phyloP scores from a whole-genome alignment of 2,329 filamentous ascomycete species.

The Calonectria pseudoturangicola region DNA sequence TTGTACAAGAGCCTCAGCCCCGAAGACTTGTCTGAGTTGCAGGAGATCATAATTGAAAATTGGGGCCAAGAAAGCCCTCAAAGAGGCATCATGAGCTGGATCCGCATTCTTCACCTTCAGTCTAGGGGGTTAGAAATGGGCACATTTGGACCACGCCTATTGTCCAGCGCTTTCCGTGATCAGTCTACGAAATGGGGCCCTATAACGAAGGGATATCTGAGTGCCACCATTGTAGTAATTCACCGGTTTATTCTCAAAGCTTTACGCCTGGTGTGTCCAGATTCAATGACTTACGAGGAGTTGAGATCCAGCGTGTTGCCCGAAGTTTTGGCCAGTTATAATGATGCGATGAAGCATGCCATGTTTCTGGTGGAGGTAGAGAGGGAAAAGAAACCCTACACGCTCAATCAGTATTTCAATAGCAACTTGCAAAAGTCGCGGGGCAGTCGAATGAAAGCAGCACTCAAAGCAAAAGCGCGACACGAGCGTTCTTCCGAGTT shows the following conservation, averaged over 20 bases:
- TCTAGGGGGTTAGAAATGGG: slow-evolving; percentile 7
- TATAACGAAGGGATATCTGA: background rate
- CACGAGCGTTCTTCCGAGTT: too few species aligned
- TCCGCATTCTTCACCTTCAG: background rate
- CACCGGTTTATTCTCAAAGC: background rate
- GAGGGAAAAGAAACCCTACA: background rate
- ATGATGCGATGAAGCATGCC: background rate
- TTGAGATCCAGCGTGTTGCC: background rate
- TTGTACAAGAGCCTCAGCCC: background rate
- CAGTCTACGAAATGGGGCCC: background rate
- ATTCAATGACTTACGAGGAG: background rate
- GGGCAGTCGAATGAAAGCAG: background rate
- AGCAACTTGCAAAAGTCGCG: background rate
- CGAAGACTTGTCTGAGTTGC: background rate
- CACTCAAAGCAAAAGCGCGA: background rate
- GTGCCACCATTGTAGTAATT: background rate
- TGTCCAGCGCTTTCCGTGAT: background rate
- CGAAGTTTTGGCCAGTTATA: background rate
- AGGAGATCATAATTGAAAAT: background rate
- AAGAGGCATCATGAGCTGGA: background rate
- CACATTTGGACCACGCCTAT: background rate
- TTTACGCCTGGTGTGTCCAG: background rate
- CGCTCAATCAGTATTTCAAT: slow-evolving; percentile 13
- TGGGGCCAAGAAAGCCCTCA: background rate
- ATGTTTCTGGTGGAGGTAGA: background rate